Evolutionary conservation across 164 flowering plant species (phyloP), one percentile per base, ranked within the genome.

Genomic region (Umbilicus rupestris): DNA sequence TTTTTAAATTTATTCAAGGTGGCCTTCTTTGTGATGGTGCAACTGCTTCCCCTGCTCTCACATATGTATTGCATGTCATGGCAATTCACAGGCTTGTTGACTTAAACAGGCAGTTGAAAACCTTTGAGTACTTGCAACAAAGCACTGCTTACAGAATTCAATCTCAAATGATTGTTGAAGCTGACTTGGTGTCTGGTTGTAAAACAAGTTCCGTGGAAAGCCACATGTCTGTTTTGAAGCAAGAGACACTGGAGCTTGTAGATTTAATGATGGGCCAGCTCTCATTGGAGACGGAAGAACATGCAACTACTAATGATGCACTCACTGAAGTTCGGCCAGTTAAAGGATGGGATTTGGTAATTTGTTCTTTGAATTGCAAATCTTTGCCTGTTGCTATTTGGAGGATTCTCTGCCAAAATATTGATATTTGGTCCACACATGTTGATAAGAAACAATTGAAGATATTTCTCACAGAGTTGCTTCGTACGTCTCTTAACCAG

Each of bases 71-170:
- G 71, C 81, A 81, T 74, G 60, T 65, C 31, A 84, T 90, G 87
- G 83, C 89, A 76, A 68, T 86, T 64, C 95, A 90, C 76, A 85
- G 95, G 79, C 90, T 90, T 78, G 82, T 73, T 74, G 96, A 87
- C 80, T 72, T 94, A 77, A 90, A 83, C 75, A 79, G 82, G 79
- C 84, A 77, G 68, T 78, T 89, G 67, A 77, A 75, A 44, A 78
- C 85, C 52, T 68, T 79, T 11, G 84, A 87, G 65, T 94, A 81
- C 74, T 50, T 85, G 63, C 72, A 75, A 67, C 80, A 80, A 65
- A 71, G 62, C 44, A 72, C 58, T 73, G 76, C 69, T n/a, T 64
- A 70, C 58, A 24, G 68, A 39, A 45, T 57, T 29, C 71, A 76
- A 29, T 26, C 10, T 22, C 75, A 72, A 41, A 58, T 67, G 67